A percentile compares a stretch with the other conserved stretches of the same genome.
These are phyloP conservation scores for Rhipidocladum racemiflorum DNA, from an alignment of 176 grass and related monocot genomes.

Conservation along the genomic window DNA sequence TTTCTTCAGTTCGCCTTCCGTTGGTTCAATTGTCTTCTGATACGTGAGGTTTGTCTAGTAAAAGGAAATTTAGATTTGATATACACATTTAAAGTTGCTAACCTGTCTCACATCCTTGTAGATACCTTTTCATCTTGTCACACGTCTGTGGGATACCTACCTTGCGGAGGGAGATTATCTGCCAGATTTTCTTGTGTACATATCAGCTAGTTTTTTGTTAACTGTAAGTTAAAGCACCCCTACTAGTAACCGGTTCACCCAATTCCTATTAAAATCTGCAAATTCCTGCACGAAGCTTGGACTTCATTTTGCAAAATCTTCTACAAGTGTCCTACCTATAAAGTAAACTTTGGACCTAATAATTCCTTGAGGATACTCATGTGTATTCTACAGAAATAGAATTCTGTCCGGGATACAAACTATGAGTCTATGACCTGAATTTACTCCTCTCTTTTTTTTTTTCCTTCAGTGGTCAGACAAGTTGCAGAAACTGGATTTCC, in stretches of 20 bases:
- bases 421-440: background rate
- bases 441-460: conserved; percentile 7
- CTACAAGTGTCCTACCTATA: background rate
- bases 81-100: background rate
- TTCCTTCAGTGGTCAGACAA: conserved; percentile 83
- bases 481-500: conserved; percentile 90
- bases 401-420: background rate
- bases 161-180: conserved; percentile 94
- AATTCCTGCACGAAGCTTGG: background rate
- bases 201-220: conserved; percentile 94
- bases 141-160: conserved; percentile 91
- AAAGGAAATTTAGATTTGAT: background rate
- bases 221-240: conserved; percentile 57
- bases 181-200: conserved; percentile 96
- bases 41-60: conserved; percentile 69
- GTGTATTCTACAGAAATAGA: background rate
- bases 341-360: background rate
- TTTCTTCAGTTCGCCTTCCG: conserved; percentile 99
- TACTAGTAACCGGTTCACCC: background rate
- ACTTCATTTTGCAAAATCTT: background rate
- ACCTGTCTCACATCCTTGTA: conserved; percentile 34
- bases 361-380: background rate
- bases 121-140: conserved; percentile 94
- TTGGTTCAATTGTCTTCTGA: conserved; percentile 98
- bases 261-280: background rate